Conservation (phyloP, 495 filamentous ascomycete species). For the Aspergillus cavernicola region DNA sequence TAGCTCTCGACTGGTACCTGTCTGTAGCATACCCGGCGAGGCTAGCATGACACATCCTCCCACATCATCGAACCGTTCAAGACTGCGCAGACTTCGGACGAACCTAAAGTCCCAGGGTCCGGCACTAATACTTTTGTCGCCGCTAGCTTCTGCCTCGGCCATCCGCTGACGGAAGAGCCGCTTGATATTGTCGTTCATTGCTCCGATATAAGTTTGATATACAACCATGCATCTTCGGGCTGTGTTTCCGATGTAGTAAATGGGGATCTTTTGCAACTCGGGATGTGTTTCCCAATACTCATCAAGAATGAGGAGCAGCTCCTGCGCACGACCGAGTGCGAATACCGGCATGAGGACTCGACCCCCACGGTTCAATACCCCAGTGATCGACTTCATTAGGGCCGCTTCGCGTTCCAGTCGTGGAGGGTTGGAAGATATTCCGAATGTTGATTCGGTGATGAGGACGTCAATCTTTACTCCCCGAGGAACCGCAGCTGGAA, state of each 20-base stretch:
- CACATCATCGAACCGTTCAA: slow-evolving; percentile 94
- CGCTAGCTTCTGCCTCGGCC: slow-evolving; percentile 76
- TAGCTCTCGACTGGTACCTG: slow-evolving; percentile 85
- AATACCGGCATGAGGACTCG: slow-evolving; percentile 94
- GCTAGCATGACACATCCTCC: slow-evolving; percentile 96
- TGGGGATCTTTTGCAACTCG: slow-evolving; percentile 83
- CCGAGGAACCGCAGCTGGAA: slow-evolving; percentile 82
- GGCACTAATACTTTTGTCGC: slow-evolving; percentile 64
- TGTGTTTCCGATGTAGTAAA: slow-evolving; percentile 94
- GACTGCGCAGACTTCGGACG: slow-evolving; percentile 81
- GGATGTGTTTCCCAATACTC: slow-evolving; percentile 91
- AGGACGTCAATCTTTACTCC: slow-evolving; percentile 88
- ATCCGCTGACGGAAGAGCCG: slow-evolving; percentile 79
- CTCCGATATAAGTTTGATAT: slow-evolving; percentile 93
- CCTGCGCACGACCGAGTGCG: slow-evolving; percentile 88
- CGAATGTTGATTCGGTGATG: slow-evolving; percentile 96
- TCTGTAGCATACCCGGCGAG: slow-evolving; percentile 95
- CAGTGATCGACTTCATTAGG: slow-evolving; percentile 90
- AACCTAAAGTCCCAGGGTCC: slow-evolving; percentile 97
- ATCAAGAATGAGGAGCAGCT: slow-evolving; percentile 89
- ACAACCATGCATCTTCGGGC: slow-evolving; percentile 97
- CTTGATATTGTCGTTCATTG: slow-evolving; percentile 99
- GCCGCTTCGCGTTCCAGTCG: slow-evolving; percentile 84
- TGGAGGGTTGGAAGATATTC: slow-evolving; percentile 86
- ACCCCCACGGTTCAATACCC: slow-evolving; percentile 83